Evolutionary conservation across 1,284 basidiomycete genomes (phyloP).

Genomic region (Cystobasidium sp.): DNA sequence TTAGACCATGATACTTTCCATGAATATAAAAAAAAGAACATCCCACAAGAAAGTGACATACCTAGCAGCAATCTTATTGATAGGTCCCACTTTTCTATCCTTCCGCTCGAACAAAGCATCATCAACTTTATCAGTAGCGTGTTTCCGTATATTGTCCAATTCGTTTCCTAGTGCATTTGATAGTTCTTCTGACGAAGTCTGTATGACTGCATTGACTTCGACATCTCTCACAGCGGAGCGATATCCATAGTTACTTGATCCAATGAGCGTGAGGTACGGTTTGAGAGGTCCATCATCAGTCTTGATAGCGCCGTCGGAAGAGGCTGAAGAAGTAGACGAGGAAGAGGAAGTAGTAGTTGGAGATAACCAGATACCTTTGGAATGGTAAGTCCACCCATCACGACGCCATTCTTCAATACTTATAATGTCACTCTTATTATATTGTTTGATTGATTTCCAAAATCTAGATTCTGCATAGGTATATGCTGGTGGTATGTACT

Average conservation of each 20-base stretch:
- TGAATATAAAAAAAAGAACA: not conserved
- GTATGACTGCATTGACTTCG: slow-evolving; percentile 85
- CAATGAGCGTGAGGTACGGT: slow-evolving; percentile 80
- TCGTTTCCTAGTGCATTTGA: slow-evolving; percentile 60
- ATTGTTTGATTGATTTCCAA: slow-evolving; percentile 58
- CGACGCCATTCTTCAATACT: slow-evolving; percentile 84
- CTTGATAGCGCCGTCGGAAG: not conserved
- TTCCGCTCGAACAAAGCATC: slow-evolving; percentile 59
- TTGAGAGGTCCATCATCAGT: slow-evolving; percentile 9
- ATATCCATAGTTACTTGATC: slow-evolving; percentile 93
- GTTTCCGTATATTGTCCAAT: slow-evolving; percentile 58
- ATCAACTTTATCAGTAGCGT: slow-evolving; percentile 60
- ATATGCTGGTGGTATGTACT: slow-evolving; percentile 93
- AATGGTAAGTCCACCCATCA: slow-evolving; percentile 97
- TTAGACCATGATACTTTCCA: slow-evolving; percentile 45
- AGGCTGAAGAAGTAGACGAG: too few relatives aligned
- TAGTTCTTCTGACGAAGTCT: slow-evolving; percentile 65
- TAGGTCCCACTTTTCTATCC: slow-evolving; percentile 69
- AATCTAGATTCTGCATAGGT: slow-evolving; percentile 78
- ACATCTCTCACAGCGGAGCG: slow-evolving; percentile 89
- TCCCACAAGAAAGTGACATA: slow-evolving; percentile 43
- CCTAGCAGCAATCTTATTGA: slow-evolving; percentile 53
- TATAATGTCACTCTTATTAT: slow-evolving; percentile 60
- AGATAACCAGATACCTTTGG: slow-evolving; percentile 71
- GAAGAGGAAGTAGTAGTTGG: not conserved